These are phyloP conservation scores for Penicillium sp. DNA, from an alignment of 2,329 filamentous ascomycete species.

Conservation along the genomic window DNA sequence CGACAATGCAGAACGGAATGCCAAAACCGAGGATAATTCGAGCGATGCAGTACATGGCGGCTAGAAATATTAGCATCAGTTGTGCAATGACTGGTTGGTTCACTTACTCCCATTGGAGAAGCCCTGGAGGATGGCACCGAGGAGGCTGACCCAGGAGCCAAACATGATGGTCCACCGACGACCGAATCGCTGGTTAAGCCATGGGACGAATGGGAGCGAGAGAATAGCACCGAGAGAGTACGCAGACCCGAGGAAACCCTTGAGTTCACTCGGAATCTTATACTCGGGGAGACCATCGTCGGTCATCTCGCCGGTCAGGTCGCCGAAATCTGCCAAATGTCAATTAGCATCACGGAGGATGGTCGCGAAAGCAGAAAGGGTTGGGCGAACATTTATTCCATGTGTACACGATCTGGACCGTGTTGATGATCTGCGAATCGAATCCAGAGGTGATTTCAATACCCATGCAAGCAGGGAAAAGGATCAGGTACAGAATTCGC, in stretches of 20 bases:
- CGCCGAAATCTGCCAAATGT: conserved; percentile 27
- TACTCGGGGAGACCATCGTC: conserved; percentile 26
- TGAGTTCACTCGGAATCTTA: conserved; percentile 27
- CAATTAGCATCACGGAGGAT: conserved; percentile 1
- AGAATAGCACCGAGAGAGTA: conserved; percentile 65
- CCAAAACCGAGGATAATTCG: conserved; percentile 66
- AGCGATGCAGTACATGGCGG: conserved; percentile 64
- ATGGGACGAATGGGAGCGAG: conserved; percentile 62
- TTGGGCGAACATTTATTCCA: conserved; percentile 43
- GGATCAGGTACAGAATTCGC: conserved; percentile 59
- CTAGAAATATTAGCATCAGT: conserved; percentile 32
- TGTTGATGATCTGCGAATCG: conserved; percentile 58
- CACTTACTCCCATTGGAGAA: conserved; percentile 52
- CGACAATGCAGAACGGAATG: conserved; percentile 65
- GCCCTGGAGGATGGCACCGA: conserved; percentile 63
- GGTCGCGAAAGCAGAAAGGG: not conserved
- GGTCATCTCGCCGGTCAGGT: conserved; percentile 25
- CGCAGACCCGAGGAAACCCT: conserved; percentile 62
- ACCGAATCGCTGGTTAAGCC: conserved; percentile 61
- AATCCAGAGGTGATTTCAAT: conserved; percentile 68
- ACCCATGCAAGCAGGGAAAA: conserved; percentile 66
- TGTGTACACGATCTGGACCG: conserved; percentile 45
- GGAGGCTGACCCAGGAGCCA: conserved; percentile 59
- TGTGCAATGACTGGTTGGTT: not conserved
- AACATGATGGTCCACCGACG: conserved; percentile 62